phyloP scores from a whole-genome alignment of 2,329 filamentous ascomycete genomes.

The Trichoderma cornu-damae region DNA sequence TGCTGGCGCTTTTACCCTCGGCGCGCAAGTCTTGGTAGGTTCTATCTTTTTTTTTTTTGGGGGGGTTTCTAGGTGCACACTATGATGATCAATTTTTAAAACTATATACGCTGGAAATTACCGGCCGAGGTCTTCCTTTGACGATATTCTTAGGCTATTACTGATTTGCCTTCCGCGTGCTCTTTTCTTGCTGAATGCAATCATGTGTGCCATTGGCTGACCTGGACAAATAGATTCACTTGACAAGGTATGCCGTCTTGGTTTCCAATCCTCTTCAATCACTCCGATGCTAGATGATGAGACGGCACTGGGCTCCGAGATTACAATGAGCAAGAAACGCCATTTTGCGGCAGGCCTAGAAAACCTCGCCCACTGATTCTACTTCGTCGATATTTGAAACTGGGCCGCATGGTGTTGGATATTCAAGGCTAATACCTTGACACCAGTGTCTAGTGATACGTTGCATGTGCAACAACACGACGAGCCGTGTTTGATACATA shows the following conservation, averaged over 20 bases:
- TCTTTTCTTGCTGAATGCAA: neutral
- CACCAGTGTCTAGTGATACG: conserved; percentile 20
- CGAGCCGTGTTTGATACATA: neutral
- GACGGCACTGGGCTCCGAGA: conserved; percentile 96
- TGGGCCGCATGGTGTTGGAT: neutral
- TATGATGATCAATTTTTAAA: conserved; percentile 62
- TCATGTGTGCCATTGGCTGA: conserved; percentile 30
- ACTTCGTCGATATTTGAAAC: conserved; percentile 16
- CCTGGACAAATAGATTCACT: conserved; percentile 22
- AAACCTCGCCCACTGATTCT: conserved; percentile 97
- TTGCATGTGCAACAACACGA: neutral
- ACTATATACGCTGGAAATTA: conserved; percentile 86
- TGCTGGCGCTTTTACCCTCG: neutral
- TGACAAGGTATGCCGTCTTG: conserved; percentile 35
- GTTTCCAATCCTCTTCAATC: conserved; percentile 20
- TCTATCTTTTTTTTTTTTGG: neutral
- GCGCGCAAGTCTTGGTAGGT: conserved; percentile 29
- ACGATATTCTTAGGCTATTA: conserved; percentile 82
- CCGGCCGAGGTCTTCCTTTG: conserved; percentile 79
- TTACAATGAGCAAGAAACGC: conserved; percentile 71
- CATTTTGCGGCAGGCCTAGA: conserved; percentile 98
- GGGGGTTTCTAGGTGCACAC: conserved; percentile 21
- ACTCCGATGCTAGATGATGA: conserved; percentile 59
- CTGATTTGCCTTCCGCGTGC: conserved; percentile 50
- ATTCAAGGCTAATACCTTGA: neutral